Evolutionary conservation across 495 filamentous ascomycete species (phyloP).

Genomic region (Elasticomyces elasticus): DNA sequence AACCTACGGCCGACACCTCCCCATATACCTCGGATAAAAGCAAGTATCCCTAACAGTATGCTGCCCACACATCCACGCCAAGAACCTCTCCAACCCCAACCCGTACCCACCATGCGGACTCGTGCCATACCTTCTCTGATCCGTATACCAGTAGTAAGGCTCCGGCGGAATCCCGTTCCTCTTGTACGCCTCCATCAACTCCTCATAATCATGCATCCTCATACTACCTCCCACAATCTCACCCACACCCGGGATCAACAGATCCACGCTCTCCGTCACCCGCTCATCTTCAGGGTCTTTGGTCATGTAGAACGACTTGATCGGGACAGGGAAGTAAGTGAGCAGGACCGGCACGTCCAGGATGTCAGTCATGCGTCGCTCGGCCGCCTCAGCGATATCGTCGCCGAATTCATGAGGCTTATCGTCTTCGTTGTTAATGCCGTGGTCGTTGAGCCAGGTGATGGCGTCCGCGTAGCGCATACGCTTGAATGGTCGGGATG

Average conservation of each 20-base stretch:
- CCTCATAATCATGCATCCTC: constrained; percentile 90
- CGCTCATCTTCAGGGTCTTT: constrained; percentile 70
- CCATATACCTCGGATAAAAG: constrained; percentile 89
- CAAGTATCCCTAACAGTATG: constrained; percentile 83
- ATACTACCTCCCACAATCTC: constrained; percentile 96
- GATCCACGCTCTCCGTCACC: constrained; percentile 95
- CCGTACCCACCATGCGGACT: constrained; percentile 94
- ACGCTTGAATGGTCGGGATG: constrained; percentile 77
- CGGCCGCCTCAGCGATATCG: constrained; percentile 96
- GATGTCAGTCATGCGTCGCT: constrained; percentile 92
- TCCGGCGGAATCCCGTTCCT: constrained; percentile 73
- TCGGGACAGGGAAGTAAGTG: constrained; percentile 91
- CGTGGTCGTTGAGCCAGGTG: constrained; percentile 77
- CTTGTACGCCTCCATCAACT: constrained; percentile 81
- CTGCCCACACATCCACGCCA: constrained; percentile 90
- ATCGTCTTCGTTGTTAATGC: constrained; percentile 87
- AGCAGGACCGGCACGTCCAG: constrained; percentile 94
- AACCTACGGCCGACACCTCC: constrained; percentile 90
- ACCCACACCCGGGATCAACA: constrained; percentile 90
- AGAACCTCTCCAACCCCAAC: constrained; percentile 86
- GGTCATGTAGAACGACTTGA: constrained; percentile 99
- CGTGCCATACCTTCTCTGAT: constrained; percentile 95
- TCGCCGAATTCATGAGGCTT: constrained; percentile 86
- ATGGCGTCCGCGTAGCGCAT: constrained; percentile 96
- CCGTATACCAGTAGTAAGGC: constrained; percentile 98